Base-by-base conservation (phyloP, 148 eudicot species). In the Persicaria tinctoria region DNA sequence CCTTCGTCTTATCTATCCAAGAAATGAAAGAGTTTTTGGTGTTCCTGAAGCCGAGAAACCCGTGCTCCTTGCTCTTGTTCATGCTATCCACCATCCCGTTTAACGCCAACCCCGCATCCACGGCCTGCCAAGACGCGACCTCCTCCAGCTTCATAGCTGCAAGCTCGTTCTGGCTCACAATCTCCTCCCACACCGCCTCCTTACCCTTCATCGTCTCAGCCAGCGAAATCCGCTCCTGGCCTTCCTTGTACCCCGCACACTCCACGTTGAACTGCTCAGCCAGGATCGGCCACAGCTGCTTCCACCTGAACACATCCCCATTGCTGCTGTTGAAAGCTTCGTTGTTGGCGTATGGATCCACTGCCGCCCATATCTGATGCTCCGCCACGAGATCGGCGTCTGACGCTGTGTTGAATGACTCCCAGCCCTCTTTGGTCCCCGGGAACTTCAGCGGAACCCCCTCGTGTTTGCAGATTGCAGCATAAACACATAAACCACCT, bases 1-100 rank as follows among this genome's bases (percentile, higher is more conserved):
- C 87, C 76, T 77, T 82, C 79, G 69, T 77, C 81, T 84, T 84
- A 74, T 84, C 87, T 60, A 84, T 62, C 87, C 84, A 84, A 77
- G 84, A 77, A 70, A 82, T 78, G 46, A 84, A 73, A 38, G 87
- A 72, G 54, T 79, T 84, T 76, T 84, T 84, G 44, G 84, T 82
- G 76, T 84, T 84, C 71, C 87, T 72, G 48, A 84, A 84, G 32
- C 87, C 87, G 46, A 84, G 73, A 68, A 84, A 84, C 49, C 87
- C 87, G 75, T 84, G 87, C 56, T 84, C 87, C 76, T 84, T 84
- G 56, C 87, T 84, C 81, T 84, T 84, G 63, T 84, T 84, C 87
- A 84, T 84, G 72, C 59, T 82, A 75, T 82, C 84, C 73, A 84
- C 62, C 5, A 17, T 5, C 4, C 57, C 46, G 8, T 79, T 81